Base-by-base conservation (phyloP, 768 basidiomycete genomes). In the Agrocybe pediades region DNA sequence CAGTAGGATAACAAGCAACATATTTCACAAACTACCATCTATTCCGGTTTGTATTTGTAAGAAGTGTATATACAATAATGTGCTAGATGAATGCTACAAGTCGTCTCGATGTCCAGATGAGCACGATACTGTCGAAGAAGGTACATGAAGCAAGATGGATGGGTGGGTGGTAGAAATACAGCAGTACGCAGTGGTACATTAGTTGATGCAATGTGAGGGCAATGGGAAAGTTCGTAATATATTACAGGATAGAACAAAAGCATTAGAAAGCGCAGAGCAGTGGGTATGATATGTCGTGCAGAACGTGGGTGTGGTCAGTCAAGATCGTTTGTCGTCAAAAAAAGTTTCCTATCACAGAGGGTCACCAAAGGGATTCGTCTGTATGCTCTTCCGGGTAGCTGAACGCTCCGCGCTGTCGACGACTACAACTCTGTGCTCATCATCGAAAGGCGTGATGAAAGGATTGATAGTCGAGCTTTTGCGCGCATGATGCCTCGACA, bases 391-490 rank as follows among this genome's bases (percentile, higher is more conserved):
- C 62, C 77, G 69, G 55, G 68, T 63, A 59, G 62, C 66, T 19
- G 61, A 49, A 3, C 54, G 45, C 2, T 57, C 51, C 13, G 70
- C 63, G 30, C 58, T 58, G 49, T 66, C 62, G 49, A 71, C 64
- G 58, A 55, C 54, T 45, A n/a, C n/a, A n/a, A 68, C 67, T 41
- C 55, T 57, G 51, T 81, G 75, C 64, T 88, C 87, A 63, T 90
- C 88, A 66, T 91, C 90, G 68, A 91, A 91, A 7, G 90, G 89
- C 46, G 88, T 90, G 53, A 82, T 79, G 63, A 91, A 91, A 48
- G 89, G 89, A 58, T 78, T 71, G 49, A 73, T 65, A 49, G 67
- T 64, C 41, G 62, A 57, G 30, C 77, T 75, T 58, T 74, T 66
- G 55, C 74, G 71, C 17, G 74, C 72, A 60, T 78, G 68, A n/a